Percentiles rank a stretch among this genome's conserved stretches.
phyloP scores from a whole-genome alignment of 768 basidiomycete species.

The Russula compacta region DNA sequence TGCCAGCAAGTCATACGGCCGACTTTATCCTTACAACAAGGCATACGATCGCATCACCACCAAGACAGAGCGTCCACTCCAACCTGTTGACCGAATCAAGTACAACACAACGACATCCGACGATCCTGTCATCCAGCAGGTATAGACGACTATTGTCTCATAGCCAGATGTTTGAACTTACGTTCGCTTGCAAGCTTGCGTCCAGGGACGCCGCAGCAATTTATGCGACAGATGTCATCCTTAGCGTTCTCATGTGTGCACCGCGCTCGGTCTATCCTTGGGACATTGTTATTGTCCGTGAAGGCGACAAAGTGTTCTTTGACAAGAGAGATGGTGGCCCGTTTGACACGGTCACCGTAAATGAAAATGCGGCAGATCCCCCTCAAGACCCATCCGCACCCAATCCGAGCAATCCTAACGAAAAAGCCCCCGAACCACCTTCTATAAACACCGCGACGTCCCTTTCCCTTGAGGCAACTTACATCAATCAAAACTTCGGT shows the following conservation, averaged over 20 bases:
- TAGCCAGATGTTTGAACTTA: constrained; percentile 5
- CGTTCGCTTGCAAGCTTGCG: constrained; percentile 47
- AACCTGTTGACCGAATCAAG: constrained; percentile 87
- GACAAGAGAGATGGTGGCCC: constrained; percentile 98
- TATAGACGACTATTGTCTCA: constrained; percentile 26
- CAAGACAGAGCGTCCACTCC: constrained; percentile 83
- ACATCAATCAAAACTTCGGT: constrained; percentile 97
- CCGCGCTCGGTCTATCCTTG: constrained; percentile 94
- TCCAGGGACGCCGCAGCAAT: constrained; percentile 73
- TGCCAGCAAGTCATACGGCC: constrained; percentile 74
- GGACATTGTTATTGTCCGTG: constrained; percentile 94
- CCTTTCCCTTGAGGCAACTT: constrained; percentile 93
- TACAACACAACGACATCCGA: constrained; percentile 98
- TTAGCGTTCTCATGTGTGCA: constrained; percentile 93
- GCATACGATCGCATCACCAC: constrained; percentile 92
- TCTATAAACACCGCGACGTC: constrained; percentile 91
- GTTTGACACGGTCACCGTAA: constrained; percentile 95
- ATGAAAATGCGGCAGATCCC: constrained; percentile 96
- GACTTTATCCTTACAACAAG: constrained; percentile 88
- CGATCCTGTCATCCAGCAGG: constrained; percentile 93
- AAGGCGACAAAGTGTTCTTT: constrained; percentile 88
- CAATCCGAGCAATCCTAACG: constrained; percentile 68
- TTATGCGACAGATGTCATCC: constrained; percentile 92
- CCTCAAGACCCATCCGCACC: constrained; percentile 74
- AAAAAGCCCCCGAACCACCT: constrained; percentile 66